These are phyloP conservation scores for Neofusicoccum laricinum DNA, from an alignment of 2,329 filamentous ascomycete genomes.

Conservation along the genomic window DNA sequence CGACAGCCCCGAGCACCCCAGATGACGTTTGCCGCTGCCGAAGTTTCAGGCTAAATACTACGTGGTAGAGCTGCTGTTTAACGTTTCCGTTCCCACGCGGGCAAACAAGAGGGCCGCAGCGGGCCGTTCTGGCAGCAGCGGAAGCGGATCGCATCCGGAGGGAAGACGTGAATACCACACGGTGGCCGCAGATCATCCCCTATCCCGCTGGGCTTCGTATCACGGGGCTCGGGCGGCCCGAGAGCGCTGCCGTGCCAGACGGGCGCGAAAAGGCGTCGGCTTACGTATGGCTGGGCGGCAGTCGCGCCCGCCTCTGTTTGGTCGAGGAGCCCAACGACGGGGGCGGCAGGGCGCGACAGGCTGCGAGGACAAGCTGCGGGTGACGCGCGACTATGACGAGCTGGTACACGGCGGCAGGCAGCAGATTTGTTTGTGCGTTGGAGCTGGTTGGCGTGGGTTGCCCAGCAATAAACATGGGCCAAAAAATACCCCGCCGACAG, in stretches of 20 bases:
- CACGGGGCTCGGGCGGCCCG: constrained; percentile 7
- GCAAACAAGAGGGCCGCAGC: background rate
- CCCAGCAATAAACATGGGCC: constrained; percentile 9
- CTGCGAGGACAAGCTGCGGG: background rate
- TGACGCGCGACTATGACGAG: background rate
- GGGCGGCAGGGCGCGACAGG: background rate
- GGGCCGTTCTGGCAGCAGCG: background rate
- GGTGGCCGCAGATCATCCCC: constrained; percentile 4
- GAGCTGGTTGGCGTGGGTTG: constrained; percentile 1
- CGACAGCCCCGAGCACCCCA: background rate
- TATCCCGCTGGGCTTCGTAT: constrained; percentile 9
- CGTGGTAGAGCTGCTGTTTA: background rate
- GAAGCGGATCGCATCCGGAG: background rate
- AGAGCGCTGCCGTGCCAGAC: background rate
- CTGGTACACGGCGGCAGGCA: background rate
- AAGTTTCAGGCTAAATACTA: background rate
- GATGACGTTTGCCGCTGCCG: background rate
- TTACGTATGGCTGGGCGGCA: constrained; percentile 1
- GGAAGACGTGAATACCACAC: background rate
- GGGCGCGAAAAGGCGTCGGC: background rate
- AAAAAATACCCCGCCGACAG: constrained; percentile 10
- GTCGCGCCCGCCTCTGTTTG: background rate
- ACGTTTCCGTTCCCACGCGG: background rate
- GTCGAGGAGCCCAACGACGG: background rate
- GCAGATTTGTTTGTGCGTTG: constrained; percentile 8